Evolutionary conservation across 371 early-diverging fungal genomes (phyloP), one percentile per base, ranked within the genome.

Genomic region (Lichtheimia ornata): DNA sequence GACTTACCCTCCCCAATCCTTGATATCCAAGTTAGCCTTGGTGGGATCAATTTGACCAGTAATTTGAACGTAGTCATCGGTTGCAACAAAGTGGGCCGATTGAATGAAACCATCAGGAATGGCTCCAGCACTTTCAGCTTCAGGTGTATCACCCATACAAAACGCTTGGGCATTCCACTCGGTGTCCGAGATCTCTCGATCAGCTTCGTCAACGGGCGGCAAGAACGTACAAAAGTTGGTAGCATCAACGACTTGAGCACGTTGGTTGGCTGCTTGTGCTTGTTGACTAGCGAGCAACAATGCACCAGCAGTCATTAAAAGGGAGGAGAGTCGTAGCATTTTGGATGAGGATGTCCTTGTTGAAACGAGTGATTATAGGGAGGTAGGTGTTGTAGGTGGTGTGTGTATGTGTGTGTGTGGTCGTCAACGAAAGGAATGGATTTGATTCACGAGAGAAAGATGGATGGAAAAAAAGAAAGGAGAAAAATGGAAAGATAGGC

Each of bases 101-200:
- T 68, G 63, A 56, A 84, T 81, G 43, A 84, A 77, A 2, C 75
- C 80, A 17, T 59, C 56, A 4, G 73, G 61, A 44, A 84, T 43
- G 20, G 66, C 64, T 4, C 71, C 65, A 41, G 81, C 78, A 41
- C 67, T 68, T 0, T 56, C 67, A 1, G 81, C 78, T 43, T 65
- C 27, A 17, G 77, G 74, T 15, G 77, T 63, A 50, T 70, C 65
- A 53, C 83, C 80, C 53, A 75, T 69, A 65, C 84, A 84, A 53
- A 75, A 84, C 14, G 80, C 75, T 17, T 81, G 61, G n/a, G 83
- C 85, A 24, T 72, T 58, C 59, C 75, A 76, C 65, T 84, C 84
- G 20, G 77, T 81, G 44, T 76, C 76, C 11, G 81, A 61, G 45
- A 72, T 67, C 12, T 67, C 53, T 50, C 80, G 62, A 35, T 77